These are phyloP conservation scores for Pichia deserticola DNA, from an alignment of 805 yeast species.

Conservation along the genomic window DNA sequence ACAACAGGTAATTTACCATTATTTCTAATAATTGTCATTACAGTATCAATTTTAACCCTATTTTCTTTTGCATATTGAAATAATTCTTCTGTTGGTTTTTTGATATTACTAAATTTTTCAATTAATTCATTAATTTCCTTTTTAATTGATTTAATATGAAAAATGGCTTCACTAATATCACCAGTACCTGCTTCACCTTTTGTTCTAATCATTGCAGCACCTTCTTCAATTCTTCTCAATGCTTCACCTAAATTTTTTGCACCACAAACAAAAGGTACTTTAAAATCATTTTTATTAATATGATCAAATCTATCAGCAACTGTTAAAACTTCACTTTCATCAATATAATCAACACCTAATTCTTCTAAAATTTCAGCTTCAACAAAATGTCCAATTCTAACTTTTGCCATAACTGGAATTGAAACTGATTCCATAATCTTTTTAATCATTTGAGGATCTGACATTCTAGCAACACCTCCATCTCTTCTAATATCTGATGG, in stretches of 20 bases:
- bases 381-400: slow-evolving; percentile 75
- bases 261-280: slow-evolving; percentile 79
- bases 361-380: slow-evolving; percentile 75
- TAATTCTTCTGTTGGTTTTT: slow-evolving; percentile 37
- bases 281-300: slow-evolving; percentile 50
- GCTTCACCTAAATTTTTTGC: slow-evolving; percentile 80
- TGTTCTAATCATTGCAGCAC: slow-evolving; percentile 82
- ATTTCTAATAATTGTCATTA: slow-evolving; percentile 41
- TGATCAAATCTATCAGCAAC: slow-evolving; percentile 70
- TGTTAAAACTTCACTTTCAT: slow-evolving; percentile 78
- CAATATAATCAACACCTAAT: slow-evolving; percentile 69
- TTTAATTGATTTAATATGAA: slow-evolving; percentile 58
- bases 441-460: slow-evolving; percentile 73
- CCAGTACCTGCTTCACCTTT: slow-evolving; percentile 91
- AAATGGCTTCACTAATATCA: slow-evolving; percentile 75
- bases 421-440: slow-evolving; percentile 65
- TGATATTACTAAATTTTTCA: slow-evolving; percentile 14
- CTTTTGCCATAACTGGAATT: slow-evolving; percentile 80
- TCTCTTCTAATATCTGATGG: slow-evolving; percentile 81
- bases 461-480: slow-evolving; percentile 81
- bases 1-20: slow-evolving; percentile 70
- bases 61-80: slow-evolving; percentile 44
- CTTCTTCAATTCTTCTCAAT: slow-evolving; percentile 67
- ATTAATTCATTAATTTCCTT: slow-evolving; percentile 45
- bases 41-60: slow-evolving; percentile 51